Evolutionary conservation across 352 stramenopile genomes (phyloP), one percentile per base, ranked within the genome.

Genomic region (Pythium utonaiense): DNA sequence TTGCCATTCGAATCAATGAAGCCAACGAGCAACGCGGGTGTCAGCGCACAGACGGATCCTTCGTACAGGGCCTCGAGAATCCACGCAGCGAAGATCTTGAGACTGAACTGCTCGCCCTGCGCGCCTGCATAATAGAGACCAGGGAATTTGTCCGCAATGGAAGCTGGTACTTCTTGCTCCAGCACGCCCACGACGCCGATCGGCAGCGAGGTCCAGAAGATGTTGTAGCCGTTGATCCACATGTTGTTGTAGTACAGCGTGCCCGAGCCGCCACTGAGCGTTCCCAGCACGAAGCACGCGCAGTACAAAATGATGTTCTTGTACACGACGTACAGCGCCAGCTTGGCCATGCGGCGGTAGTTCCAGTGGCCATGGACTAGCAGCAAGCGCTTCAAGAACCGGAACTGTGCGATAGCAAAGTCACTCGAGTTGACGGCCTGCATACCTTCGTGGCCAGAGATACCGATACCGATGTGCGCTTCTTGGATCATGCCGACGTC

Each of bases 401-500:
- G 84, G 68, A 99, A 99, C 65, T 99, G 97, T 24, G 95, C 95
- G 52, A 99, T 98, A 9, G 96, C 93, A 77, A 99, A 99, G 70
- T 99, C 98, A 42, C 95, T 88, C 19, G 75, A 88, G 73, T 99
- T 99, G 8, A 99, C 97, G 17, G 98, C 98, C 60, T 99, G 96
- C 70, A 98, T 96, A n/a, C 98, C 98, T 78, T 99, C 98, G 60
- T 99, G 90, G 14, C 98, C 97, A 22, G 90, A 98, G 70, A 99
- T 99, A 16, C 97, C 97, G 36, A 99, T 89, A 48, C 97, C 97
- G 52, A 99, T 95, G 63, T 99, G 96, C 13, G 97, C 97, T 71
- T 98, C 95, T 67, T 99, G 96, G 68, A 99, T 99, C 97, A 99
- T 99, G 30, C 95, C 95, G 40, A 99, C 97, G 62, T 99, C 98